Conservation (phyloP, 2,329 filamentous ascomycete species). For the Rhinocladiella mackenziei region DNA sequence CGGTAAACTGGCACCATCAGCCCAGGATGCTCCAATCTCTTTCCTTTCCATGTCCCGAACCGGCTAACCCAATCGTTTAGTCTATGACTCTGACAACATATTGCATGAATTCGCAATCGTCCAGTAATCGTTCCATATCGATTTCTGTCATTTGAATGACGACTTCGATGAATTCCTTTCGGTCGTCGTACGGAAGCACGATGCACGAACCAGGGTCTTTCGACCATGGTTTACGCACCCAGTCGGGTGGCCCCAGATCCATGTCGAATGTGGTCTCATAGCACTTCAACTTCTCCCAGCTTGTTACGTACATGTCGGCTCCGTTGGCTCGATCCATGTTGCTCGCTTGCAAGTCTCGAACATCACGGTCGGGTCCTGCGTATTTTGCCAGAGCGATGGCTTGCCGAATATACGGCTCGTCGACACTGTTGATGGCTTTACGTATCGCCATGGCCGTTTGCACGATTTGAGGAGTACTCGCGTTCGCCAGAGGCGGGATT, state of each 20-base stretch:
- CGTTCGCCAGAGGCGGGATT: slow-evolving; percentile 31
- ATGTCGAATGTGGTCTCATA: slow-evolving; percentile 28
- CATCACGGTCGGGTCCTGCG: slow-evolving; percentile 21
- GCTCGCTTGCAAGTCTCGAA: slow-evolving; percentile 28
- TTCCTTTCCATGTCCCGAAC: background rate
- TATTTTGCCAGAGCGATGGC: slow-evolving; percentile 25
- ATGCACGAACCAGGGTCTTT: slow-evolving; percentile 31
- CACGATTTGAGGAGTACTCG: slow-evolving; percentile 29
- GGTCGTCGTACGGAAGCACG: slow-evolving; percentile 24
- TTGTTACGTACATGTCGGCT: slow-evolving; percentile 31
- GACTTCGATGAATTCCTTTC: slow-evolving; percentile 25
- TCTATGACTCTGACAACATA: slow-evolving; percentile 25
- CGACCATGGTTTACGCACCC: slow-evolving; percentile 30
- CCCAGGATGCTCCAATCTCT: background rate
- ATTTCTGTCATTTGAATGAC: slow-evolving; percentile 28
- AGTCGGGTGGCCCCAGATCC: slow-evolving; percentile 28
- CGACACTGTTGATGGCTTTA: slow-evolving; percentile 33
- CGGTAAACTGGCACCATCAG: background rate
- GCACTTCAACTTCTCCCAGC: slow-evolving; percentile 25
- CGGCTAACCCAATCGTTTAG: slow-evolving; percentile 1
- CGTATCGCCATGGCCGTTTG: slow-evolving; percentile 37
- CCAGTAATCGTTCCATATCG: slow-evolving; percentile 27
- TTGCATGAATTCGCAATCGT: slow-evolving; percentile 24
- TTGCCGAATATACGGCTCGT: slow-evolving; percentile 32
- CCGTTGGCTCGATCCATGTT: slow-evolving; percentile 28